Percentiles rank a stretch among this genome's conserved stretches.
Evolutionary conservation across 2,329 filamentous ascomycete genomes (phyloP).

Genomic region (Chrysoporthe cubensis): DNA sequence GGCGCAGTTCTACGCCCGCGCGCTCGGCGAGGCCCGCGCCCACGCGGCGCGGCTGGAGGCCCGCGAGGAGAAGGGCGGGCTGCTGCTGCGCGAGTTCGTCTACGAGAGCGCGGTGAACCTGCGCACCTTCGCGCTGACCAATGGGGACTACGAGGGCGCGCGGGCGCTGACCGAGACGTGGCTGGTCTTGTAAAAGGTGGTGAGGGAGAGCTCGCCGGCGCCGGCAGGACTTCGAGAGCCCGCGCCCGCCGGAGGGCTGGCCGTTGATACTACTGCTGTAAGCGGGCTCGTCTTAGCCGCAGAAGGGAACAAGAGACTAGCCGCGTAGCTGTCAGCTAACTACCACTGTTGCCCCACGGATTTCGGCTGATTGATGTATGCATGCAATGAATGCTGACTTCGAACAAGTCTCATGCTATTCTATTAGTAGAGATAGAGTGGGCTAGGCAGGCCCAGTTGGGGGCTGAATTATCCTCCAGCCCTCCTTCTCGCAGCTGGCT

Average conservation of each 20-base stretch:
- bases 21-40: conserved; percentile 44
- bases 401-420: too few relatives aligned
- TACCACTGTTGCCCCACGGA: not conserved
- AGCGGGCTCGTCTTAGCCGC: not conserved
- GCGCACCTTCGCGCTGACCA: conserved; percentile 67
- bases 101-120: conserved; percentile 76
- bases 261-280: too few relatives aligned
- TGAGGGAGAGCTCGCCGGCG: not conserved
- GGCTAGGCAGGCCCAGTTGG: too few relatives aligned
- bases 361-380: not conserved
- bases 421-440: too few relatives aligned
- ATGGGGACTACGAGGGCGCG: conserved; percentile 65
- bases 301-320: not conserved
- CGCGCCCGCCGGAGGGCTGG: not conserved
- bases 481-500: too few relatives aligned
- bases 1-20: conserved; percentile 67
- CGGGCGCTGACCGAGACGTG: conserved; percentile 63
- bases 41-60: conserved; percentile 27
- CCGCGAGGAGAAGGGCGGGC: conserved; percentile 3
- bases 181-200: conserved; percentile 49
- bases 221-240: not conserved
- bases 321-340: not conserved
- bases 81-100: conserved; percentile 59
- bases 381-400: too few relatives aligned
- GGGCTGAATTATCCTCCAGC: too few relatives aligned